These are phyloP conservation scores for Malus fusca DNA, from an alignment of 306 rosid species.

Conservation along the genomic window DNA sequence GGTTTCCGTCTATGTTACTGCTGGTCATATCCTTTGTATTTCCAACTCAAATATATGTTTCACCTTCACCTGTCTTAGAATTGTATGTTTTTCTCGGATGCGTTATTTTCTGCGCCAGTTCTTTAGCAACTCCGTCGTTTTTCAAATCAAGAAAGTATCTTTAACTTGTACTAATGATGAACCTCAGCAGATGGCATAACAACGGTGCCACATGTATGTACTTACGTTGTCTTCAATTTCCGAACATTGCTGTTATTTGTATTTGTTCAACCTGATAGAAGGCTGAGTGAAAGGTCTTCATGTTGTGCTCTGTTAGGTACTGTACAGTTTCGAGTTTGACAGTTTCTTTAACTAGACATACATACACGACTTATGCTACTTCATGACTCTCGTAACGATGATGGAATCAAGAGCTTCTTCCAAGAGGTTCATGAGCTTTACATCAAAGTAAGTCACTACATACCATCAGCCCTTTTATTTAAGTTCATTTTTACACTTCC, in stretches of 20 bases:
- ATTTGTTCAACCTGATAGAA: not conserved
- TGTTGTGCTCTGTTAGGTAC: not conserved
- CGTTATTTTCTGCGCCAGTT: no score
- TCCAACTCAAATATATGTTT: not conserved
- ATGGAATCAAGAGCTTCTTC: constrained; percentile 97
- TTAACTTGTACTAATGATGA: not conserved
- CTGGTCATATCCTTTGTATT: constrained; percentile 85
- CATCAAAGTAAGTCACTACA: constrained; percentile 53
- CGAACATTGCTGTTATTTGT: not conserved
- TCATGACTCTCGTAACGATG: constrained; percentile 92
- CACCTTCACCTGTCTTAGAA: not conserved
- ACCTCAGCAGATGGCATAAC: not conserved
- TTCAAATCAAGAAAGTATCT: not conserved
- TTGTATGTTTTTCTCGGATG: not conserved
- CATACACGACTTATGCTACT: constrained; percentile 92
- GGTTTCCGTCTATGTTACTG: constrained; percentile 92
- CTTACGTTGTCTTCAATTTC: not conserved
- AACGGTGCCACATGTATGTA: not conserved
- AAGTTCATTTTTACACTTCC: not conserved
- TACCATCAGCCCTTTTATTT: not conserved
- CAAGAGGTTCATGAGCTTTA: constrained; percentile 98
- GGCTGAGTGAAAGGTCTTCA: constrained; percentile 4
- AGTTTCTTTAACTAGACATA: constrained; percentile 57
- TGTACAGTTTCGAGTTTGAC: not conserved
- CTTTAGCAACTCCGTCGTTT: not conserved